phyloP scores from a whole-genome alignment of 495 filamentous ascomycete genomes.

The Annulohypoxylon stygium region DNA sequence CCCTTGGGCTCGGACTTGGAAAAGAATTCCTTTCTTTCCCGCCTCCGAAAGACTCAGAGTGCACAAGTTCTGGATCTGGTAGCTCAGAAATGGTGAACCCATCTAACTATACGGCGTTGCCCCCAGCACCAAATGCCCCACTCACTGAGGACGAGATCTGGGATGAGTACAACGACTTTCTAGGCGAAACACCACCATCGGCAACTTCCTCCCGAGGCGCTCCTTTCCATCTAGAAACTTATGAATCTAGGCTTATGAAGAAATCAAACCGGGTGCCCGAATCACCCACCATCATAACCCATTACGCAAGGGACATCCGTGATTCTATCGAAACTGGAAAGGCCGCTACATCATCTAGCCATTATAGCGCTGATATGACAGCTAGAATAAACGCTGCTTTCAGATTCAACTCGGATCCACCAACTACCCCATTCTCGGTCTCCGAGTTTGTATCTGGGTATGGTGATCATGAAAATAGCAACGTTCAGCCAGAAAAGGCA shows the following conservation, averaged over 20 bases:
- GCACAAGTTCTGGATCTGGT: constrained; percentile 68
- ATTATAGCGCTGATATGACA: constrained; percentile 63
- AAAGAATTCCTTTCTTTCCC: constrained; percentile 79
- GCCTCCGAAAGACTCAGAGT: constrained; percentile 75
- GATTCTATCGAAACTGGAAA: constrained; percentile 48
- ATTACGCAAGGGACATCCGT: constrained; percentile 51
- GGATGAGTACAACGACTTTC: constrained; percentile 93
- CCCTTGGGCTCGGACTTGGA: constrained; percentile 33
- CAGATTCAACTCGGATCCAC: constrained; percentile 49
- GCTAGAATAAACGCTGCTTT: constrained; percentile 61
- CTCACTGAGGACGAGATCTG: constrained; percentile 89
- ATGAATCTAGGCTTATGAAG: constrained; percentile 48
- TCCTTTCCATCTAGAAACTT: constrained; percentile 62
- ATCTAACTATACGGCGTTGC: constrained; percentile 70
- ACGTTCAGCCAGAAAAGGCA: constrained; percentile 45
- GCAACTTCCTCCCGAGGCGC: constrained; percentile 62
- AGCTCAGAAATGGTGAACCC: constrained; percentile 69
- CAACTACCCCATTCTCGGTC: constrained; percentile 66
- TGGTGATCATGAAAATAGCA: constrained; percentile 60
- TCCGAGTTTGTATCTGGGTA: constrained; percentile 66
- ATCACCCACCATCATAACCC: constrained; percentile 55
- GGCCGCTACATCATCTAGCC: constrained; percentile 54
- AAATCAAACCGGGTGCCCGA: constrained; percentile 54
- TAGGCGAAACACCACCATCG: constrained; percentile 75
- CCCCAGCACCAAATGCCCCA: constrained; percentile 68